Conservation (phyloP, 2,329 filamentous ascomycete genomes). For the Penicillium decumbens region DNA sequence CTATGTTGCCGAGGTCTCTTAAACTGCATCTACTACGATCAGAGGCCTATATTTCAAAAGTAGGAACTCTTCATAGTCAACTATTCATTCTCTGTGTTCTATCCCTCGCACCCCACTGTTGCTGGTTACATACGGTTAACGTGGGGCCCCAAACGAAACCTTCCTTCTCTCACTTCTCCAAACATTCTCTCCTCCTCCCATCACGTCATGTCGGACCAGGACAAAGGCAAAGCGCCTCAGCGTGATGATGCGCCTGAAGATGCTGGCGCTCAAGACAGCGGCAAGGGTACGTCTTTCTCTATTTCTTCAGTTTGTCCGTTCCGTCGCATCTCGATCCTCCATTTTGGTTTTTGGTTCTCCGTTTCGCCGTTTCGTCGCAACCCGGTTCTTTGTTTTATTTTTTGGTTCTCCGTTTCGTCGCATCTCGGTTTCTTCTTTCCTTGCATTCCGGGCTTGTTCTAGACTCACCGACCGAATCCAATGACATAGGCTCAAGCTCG, state of each 20-base stretch:
- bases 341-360: too few species aligned
- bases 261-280: slow-evolving; percentile 6
- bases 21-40: not conserved
- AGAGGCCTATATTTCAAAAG: not conserved
- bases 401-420: too few species aligned
- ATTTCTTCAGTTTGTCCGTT: not conserved
- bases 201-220: slow-evolving; percentile 33
- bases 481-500: slow-evolving; percentile 24
- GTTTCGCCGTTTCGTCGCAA: too few species aligned
- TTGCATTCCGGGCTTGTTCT: too few species aligned
- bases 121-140: slow-evolving; percentile 20
- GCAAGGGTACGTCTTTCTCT: slow-evolving; percentile 6
- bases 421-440: too few species aligned
- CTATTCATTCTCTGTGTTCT: not conserved
- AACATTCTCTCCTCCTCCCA: slow-evolving; percentile 4
- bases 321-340: too few species aligned
- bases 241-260: slow-evolving; percentile 12
- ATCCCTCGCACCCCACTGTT: slow-evolving; percentile 14
- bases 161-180: slow-evolving; percentile 13
- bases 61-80: not conserved
- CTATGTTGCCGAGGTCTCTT: not conserved
- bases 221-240: slow-evolving; percentile 34
- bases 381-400: too few species aligned
- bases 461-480: slow-evolving; percentile 19
- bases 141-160: slow-evolving; percentile 29